Evolutionary conservation across 345 rosid genomes (phyloP).

Genomic region (Carallia pectinifolia): DNA sequence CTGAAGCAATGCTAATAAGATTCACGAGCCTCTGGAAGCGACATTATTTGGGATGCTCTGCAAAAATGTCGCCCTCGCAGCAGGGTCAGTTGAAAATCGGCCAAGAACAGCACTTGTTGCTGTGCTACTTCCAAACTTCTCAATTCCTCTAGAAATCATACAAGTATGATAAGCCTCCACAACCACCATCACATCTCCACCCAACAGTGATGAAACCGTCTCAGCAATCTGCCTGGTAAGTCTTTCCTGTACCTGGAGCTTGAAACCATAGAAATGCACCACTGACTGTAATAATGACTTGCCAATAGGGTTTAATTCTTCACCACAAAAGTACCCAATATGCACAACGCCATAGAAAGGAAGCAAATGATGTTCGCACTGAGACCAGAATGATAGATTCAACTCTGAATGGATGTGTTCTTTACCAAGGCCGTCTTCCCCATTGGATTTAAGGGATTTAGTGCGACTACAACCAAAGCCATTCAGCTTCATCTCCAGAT

Average conservation of each 20-base stretch:
- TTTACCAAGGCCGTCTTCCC: constrained; percentile 30
- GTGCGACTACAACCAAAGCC: constrained; percentile 36
- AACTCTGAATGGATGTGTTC: constrained; percentile 57
- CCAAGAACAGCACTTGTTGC: constrained; percentile 81
- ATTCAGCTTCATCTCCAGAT: constrained; percentile 59
- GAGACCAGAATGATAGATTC: constrained; percentile 80
- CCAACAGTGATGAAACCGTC: constrained; percentile 59
- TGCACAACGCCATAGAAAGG: constrained; percentile 94
- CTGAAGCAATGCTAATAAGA: not conserved
- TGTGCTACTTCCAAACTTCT: constrained; percentile 89
- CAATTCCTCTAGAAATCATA: constrained; percentile 94
- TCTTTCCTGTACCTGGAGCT: constrained; percentile 98
- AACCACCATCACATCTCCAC: constrained; percentile 85
- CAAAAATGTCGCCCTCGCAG: constrained; percentile 57
- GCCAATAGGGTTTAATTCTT: constrained; percentile 47
- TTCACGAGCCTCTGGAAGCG: constrained; percentile 23
- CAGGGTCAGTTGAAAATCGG: constrained; percentile 57
- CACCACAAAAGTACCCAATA: constrained; percentile 57
- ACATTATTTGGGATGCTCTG: constrained; percentile 48
- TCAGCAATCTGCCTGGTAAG: constrained; percentile 88
- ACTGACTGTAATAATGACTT: constrained; percentile 62
- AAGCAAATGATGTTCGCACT: constrained; percentile 95
- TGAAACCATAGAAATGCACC: constrained; percentile 83
- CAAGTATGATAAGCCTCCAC: constrained; percentile 90
- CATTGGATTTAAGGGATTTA: constrained; percentile 29